These are phyloP conservation scores for Leccinum barrowsii DNA, from an alignment of 768 basidiomycete species.

Conservation along the genomic window DNA sequence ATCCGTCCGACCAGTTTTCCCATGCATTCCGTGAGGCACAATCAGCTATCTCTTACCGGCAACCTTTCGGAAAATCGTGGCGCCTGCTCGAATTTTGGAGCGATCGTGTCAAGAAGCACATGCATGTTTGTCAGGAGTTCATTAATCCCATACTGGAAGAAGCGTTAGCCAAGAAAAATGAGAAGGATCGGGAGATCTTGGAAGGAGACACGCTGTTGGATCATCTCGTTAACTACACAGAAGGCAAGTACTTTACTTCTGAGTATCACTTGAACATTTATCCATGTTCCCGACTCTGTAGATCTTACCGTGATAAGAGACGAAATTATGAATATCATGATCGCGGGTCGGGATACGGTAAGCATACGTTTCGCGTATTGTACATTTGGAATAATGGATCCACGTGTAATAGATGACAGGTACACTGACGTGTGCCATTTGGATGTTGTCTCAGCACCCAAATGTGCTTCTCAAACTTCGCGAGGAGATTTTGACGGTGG, in stretches of 20 bases:
- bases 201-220: conserved; percentile 31
- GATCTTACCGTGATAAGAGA: conserved; percentile 33
- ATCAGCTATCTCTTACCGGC: conserved; percentile 35
- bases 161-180: conserved; percentile 34
- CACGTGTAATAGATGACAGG: conserved; percentile 24
- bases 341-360: conserved; percentile 37
- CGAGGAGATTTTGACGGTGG: conserved; percentile 26
- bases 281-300: conserved; percentile 1
- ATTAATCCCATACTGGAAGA: conserved; percentile 51
- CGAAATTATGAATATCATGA: conserved; percentile 37
- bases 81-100: conserved; percentile 50
- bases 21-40: conserved; percentile 51
- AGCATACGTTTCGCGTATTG: background rate
- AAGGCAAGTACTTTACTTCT: conserved; percentile 15
- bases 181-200: conserved; percentile 6
- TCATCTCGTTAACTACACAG: conserved; percentile 28
- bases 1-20: conserved; percentile 41
- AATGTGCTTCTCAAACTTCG: conserved; percentile 27
- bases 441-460: conserved; percentile 29
- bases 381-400: background rate
- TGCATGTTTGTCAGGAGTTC: conserved; percentile 47
- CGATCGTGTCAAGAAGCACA: conserved; percentile 43
- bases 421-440: conserved; percentile 29
- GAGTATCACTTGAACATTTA: background rate
- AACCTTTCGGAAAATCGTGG: conserved; percentile 45